Evolutionary conservation across 306 rosid genomes (phyloP).

Genomic region (Benincasa hispida): DNA sequence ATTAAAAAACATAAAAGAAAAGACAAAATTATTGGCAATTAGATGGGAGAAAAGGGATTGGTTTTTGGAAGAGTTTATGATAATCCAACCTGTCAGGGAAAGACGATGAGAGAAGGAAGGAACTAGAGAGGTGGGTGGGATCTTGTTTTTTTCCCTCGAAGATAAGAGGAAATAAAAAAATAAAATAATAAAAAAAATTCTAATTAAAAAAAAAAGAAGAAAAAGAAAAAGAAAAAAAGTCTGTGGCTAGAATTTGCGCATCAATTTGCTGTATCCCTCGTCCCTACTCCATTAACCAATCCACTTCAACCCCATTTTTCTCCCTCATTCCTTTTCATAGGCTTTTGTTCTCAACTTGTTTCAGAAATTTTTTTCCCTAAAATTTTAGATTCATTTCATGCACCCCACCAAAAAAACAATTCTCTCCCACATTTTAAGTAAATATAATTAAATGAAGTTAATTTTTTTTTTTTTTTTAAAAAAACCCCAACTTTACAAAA

Average conservation of each 20-base stretch:
- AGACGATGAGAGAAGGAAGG: constrained; percentile 33
- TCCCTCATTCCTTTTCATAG: constrained; percentile 12
- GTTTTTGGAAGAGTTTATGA: neutral
- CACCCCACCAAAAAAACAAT: neutral
- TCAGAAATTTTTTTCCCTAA: constrained; percentile 1
- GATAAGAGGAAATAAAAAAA: constrained; percentile 19
- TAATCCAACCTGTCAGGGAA: constrained; percentile 31
- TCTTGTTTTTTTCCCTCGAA: constrained; percentile 19
- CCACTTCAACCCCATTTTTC: constrained; percentile 20
- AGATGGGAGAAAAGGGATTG: neutral
- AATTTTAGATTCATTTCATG: neutral
- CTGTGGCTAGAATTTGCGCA: constrained; percentile 55
- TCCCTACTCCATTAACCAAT: constrained; percentile 28
- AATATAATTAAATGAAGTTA: neutral
- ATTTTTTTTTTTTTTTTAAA: too few relatives aligned
- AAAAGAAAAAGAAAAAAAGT: constrained; percentile 16
- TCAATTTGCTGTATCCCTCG: constrained; percentile 42
- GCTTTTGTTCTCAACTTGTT: constrained; percentile 34
- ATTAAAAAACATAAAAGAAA: too few relatives aligned
- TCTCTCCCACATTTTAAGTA: neutral
- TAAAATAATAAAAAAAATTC: constrained; percentile 18
- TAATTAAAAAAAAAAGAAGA: neutral
- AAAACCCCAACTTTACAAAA: too few relatives aligned
- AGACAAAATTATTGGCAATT: neutral
- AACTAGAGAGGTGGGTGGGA: constrained; percentile 27